Base-by-base conservation (phyloP, 805 yeast species). In the Yarrowia deformans region DNA sequence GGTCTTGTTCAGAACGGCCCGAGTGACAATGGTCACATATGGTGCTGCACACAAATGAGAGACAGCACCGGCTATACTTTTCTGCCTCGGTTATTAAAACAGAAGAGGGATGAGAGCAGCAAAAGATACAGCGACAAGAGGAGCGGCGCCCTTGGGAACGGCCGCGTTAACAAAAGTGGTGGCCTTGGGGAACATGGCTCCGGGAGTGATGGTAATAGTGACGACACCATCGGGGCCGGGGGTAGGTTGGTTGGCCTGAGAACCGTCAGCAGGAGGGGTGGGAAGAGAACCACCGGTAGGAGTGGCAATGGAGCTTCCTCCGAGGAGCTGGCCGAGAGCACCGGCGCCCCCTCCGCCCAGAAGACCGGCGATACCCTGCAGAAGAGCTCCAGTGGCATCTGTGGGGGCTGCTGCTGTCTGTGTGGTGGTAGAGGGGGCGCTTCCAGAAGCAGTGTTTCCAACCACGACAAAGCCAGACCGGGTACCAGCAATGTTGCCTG, bases 131-230 rank as follows among this genome's bases (percentile, higher is more conserved):
- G 48, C 63, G 23, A 56, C 35, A 3, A 56, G 48, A 39, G 63
- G 63, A 40, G 37, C 63, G 3, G 63, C 48, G 16, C 35, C 37
- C 37, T 56, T 29, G 63, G 63, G 48, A 16, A 23, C 45, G 3
- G 40, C 64, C 9, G 39, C 16, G 23, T 13, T 52, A 29, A 34
- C 64, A 32, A 32, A 29, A n/a, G 64, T 23, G 29, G 64, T 56
- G 8, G 49, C 49, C n/a, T 12, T 32, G 40, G 64, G 64, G 49
- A 56, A 56, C 40, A 29, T 9, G 10, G 49, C 12, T 14, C 64
- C 49, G 37, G 64, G 64, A 12, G 64, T 42, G n/a, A 56, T 42
- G 40, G 64, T 56, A 49, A 56, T 43, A 40, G 64, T 56, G 13
- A 56, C 49, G 19, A 56, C 64, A 9, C 49, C 64, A 6, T 56